A percentile compares a stretch with the other conserved stretches of the same genome.
Evolutionary conservation across 306 rosid species (phyloP).

Genomic region (Purshia tridentata): DNA sequence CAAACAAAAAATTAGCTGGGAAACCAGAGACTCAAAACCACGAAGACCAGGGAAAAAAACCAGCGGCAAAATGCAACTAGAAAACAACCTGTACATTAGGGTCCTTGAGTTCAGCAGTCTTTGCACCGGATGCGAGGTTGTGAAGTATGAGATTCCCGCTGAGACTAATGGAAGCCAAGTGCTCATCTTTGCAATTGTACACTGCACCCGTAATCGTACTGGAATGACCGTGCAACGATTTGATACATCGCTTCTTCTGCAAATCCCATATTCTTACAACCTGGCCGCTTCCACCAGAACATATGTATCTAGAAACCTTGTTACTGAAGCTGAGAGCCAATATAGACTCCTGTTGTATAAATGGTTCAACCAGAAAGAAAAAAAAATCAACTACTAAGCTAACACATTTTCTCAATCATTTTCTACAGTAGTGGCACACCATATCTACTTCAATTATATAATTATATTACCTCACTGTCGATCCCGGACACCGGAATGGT

Average conservation of each 20-base stretch:
- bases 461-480: slow-evolving; percentile 63
- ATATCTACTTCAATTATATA: slow-evolving; percentile 15
- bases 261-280: slow-evolving; percentile 98
- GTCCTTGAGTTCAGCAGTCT: slow-evolving; percentile 91
- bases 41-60: slow-evolving; percentile 11
- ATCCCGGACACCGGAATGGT: slow-evolving; percentile 82
- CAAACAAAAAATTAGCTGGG: slow-evolving; percentile 51
- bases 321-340: slow-evolving; percentile 85
- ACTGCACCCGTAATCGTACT: slow-evolving; percentile 84
- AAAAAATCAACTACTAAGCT: slow-evolving; percentile 17
- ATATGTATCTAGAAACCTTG: slow-evolving; percentile 89
- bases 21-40: slow-evolving; percentile 34
- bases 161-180: slow-evolving; percentile 94
- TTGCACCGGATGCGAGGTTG: slow-evolving; percentile 93
- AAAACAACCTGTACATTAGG: slow-evolving; percentile 86
- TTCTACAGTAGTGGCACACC: not conserved
- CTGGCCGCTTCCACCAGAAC: slow-evolving; percentile 96
- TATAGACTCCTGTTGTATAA: slow-evolving; percentile 75
- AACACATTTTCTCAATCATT: slow-evolving; percentile 9
- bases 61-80: slow-evolving; percentile 24
- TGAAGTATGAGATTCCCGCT: slow-evolving; percentile 94
- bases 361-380: slow-evolving; percentile 13
- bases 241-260: slow-evolving; percentile 91
- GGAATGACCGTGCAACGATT: slow-evolving; percentile 89
- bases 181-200: slow-evolving; percentile 95